These are phyloP conservation scores for Daldinia bambusicola DNA, from an alignment of 495 filamentous ascomycete species.

Conservation along the genomic window DNA sequence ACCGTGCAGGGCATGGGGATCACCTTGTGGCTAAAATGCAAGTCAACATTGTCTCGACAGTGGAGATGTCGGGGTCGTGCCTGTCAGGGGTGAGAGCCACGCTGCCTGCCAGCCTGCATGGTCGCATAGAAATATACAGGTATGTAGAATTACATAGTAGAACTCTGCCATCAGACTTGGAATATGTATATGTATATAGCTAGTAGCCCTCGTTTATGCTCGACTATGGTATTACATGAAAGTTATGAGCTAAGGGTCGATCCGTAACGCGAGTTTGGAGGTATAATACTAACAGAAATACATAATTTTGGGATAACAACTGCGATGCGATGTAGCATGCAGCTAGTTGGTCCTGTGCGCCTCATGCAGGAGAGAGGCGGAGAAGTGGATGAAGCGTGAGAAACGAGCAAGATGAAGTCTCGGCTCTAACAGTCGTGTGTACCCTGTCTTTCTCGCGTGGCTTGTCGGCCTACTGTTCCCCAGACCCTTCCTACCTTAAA, in stretches of 20 bases:
- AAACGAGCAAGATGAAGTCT: constrained; percentile 19
- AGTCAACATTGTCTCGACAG: constrained; percentile 38
- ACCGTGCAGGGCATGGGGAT: constrained; percentile 28
- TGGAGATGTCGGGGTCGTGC: constrained; percentile 28
- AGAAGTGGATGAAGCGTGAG: constrained; percentile 16
- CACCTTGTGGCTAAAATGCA: constrained; percentile 46
- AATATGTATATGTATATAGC: constrained; percentile 11
- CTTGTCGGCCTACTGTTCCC: constrained; percentile 36
- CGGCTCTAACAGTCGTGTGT: constrained; percentile 17
- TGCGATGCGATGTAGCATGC: constrained; percentile 18
- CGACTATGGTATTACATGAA: not conserved
- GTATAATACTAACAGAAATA: not conserved
- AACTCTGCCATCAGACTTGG: constrained; percentile 25
- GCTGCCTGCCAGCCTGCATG: constrained; percentile 37
- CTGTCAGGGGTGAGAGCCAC: constrained; percentile 39
- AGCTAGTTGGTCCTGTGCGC: not conserved
- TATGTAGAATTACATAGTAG: constrained; percentile 31
- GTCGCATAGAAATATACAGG: constrained; percentile 6
- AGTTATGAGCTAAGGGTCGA: not conserved
- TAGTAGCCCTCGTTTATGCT: not conserved
- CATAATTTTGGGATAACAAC: constrained; percentile 8
- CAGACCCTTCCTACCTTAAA: constrained; percentile 12
- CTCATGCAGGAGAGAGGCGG: constrained; percentile 33
- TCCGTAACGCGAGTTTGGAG: not conserved
- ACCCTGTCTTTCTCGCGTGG: constrained; percentile 34